Base-by-base conservation (phyloP, 169 alveolate species). In the Eimeria falciformis region DNA sequence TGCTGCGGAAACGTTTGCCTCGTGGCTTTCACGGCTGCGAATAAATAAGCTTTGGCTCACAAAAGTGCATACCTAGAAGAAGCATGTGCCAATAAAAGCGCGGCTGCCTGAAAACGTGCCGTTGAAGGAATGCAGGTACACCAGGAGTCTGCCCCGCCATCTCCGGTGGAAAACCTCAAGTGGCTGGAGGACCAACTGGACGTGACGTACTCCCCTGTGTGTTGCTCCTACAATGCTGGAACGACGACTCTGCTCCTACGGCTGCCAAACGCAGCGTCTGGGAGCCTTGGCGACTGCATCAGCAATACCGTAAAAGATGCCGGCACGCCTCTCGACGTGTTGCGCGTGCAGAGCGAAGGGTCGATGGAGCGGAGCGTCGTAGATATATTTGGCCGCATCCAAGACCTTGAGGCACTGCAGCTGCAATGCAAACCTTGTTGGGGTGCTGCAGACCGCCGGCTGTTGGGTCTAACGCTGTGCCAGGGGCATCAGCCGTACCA, bases 91-190 rank as follows among this genome's bases (percentile, higher is more conserved):
- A 27, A 33, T 81, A 75, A 81, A 81, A 53, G 75, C 75, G 89
- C 50, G 53, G 71, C 56, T 37, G 75, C 77, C 89, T 81, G 89
- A 81, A 55, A 81, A 37, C 89, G 33, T 71, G 89, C 89, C 33
- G 27, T 53, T 4, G 89, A 81, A 81, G 89, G 89, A 81, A 81
- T 81, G 89, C 89, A 81, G 89, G 89, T 81, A 81, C 55, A 81
- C 89, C 89, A 71, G 23, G 89, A 81, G 77, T 75, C 89, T 81
- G 89, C 89, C 77, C 89, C 89, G 89, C 89, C 89, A 71, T 77
- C 93, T 82, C 93, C 90, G 3, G 90, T 58, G 82, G 93, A 89
- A 78, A 89, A 89, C 58, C 90, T 89, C 37, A 89, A 90, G 65
- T 89, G 93, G 78, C 45, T 89, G 62, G 93, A 89, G 83, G 58